Evolutionary conservation across 1,284 basidiomycete species (phyloP), one percentile per base, ranked within the genome.

Genomic region (Malassezia obtusa): DNA sequence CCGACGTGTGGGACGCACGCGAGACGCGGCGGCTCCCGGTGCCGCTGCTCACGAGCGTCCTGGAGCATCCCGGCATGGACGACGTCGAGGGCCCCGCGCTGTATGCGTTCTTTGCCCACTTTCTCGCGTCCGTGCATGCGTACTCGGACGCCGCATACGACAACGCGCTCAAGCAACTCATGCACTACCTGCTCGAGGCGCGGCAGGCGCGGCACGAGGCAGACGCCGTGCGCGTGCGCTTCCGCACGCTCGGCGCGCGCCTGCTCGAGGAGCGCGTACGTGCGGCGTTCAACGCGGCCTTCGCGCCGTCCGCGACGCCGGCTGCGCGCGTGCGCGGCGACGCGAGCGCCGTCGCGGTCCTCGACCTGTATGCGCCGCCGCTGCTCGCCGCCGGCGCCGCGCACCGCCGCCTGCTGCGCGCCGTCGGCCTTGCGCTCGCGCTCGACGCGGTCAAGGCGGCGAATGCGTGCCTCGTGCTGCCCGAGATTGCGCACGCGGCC

Each of bases 111-210:
- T 61, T 64, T 24, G 54, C 56, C 15, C 58, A 58, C 59, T 63
- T 65, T 33, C 57, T 67, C 40, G 58, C 59, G 14, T 61, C 61
- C 4, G 53, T 67, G n/a, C 45, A 38, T 8, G 17, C 40, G 0
- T 45, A 58, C 43, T 49, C 48, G 14, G 53, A 49, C 17, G 52
- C 49, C 25, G 50, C 52, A 26, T 66, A 62, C 38, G 59, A 53
- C 33, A 63, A 71, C 21, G 59, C 58, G 10, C 53, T 68, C 43
- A 68, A 68, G 53, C 53, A 62, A 25, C 44, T 68, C 31, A 64
- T 61, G 41, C 61, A 73, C 49, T 65, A 63, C 33, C 46, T 68
- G 10, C 59, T 73, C 19, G 70, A 73, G 48, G 52, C 63, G 32
- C 59, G 62, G 55, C 68, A 73, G 52, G 58, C 60, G 19, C 59